Conservation (phyloP, 2,329 filamentous ascomycete genomes). For the Fusarium mundagurra region DNA sequence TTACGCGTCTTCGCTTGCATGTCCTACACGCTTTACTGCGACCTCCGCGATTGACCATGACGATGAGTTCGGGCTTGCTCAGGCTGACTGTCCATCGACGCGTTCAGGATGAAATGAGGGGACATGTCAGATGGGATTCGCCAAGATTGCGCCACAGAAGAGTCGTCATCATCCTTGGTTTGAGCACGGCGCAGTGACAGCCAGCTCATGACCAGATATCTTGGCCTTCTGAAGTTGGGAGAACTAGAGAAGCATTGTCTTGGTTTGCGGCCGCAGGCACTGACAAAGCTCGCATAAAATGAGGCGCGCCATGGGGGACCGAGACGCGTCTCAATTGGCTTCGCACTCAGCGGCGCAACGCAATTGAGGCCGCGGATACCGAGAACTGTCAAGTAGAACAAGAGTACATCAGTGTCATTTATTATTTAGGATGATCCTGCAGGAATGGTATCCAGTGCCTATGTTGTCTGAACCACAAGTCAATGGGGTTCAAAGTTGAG, state of each 20-base stretch:
- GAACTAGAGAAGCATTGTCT: background rate
- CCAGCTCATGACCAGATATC: background rate
- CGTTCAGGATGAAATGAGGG: background rate
- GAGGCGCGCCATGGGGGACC: background rate
- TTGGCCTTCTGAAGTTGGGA: background rate
- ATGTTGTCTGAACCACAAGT: accelerated
- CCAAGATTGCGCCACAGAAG: slow-evolving; percentile 19
- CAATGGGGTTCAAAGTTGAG: too few species aligned
- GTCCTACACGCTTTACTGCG: slow-evolving; percentile 23
- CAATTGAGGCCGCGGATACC: too few species aligned
- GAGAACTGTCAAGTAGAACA: too few species aligned
- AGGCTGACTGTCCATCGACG: too few species aligned
- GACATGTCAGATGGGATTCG: slow-evolving; percentile 7
- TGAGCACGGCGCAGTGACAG: background rate
- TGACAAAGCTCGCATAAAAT: background rate
- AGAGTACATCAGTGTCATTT: too few species aligned
- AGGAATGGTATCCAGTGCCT: accelerated
- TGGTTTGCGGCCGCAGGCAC: background rate
- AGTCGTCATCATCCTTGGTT: slow-evolving; percentile 8
- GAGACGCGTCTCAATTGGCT: background rate
- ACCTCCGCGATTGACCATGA: slow-evolving; percentile 21
- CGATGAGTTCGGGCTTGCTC: background rate
- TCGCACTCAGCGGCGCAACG: background rate
- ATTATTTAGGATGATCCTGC: accelerated
- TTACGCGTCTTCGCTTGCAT: slow-evolving; percentile 23